Base-by-base conservation (phyloP, 139 green algal genomes). In the Chlorella ohadii region DNA sequence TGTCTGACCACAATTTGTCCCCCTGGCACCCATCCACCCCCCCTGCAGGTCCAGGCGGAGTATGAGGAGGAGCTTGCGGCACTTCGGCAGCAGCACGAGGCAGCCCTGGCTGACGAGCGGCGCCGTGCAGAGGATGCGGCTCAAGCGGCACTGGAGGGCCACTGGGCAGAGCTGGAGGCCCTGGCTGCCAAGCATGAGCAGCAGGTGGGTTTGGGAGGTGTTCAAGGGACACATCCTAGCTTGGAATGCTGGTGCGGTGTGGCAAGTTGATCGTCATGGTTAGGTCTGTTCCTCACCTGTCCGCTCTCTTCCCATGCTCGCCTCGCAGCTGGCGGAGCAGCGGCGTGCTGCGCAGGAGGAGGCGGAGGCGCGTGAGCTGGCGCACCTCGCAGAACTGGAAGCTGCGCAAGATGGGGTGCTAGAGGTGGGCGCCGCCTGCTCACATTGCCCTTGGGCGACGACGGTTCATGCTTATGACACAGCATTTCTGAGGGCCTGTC, bases 321-420 rank as follows among this genome's bases (percentile, higher is more conserved):
- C 15, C 1, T 33, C 5, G 20, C 75, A 84, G 78, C 65, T 84
- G 5, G 19, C 25, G 44, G 41, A 51, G n/a, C 39, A 44, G 72
- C 57, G 81, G 36, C 41, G n/a, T 22, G 39, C 38, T 27, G 72
- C 34, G 15, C 51, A 55, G 19, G 81, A 81, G 72, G 57, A 61
- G 6, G 11, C 71, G 6, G 71, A 86, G 39, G 31, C 38, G 1
- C 23, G 16, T 0, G 81, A 86, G 81, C 81, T 86, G 59, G 39
- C 38, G 31, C 72, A 86, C 81, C 59, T 86, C n/a, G 61, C 65
- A 41, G 81, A 86, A 59, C 71, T 86, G 39, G 81, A 86, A 57
- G 70, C 68, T 2, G 70, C 81, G 36, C 68, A 80, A 70, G 81
- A 79, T 44, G 73, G 73, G 13, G n/a, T 17, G 2, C 39, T 57